A percentile compares a stretch with the other conserved stretches of the same genome.
Conservation (phyloP, 345 rosid species). For the Punica granatum region DNA sequence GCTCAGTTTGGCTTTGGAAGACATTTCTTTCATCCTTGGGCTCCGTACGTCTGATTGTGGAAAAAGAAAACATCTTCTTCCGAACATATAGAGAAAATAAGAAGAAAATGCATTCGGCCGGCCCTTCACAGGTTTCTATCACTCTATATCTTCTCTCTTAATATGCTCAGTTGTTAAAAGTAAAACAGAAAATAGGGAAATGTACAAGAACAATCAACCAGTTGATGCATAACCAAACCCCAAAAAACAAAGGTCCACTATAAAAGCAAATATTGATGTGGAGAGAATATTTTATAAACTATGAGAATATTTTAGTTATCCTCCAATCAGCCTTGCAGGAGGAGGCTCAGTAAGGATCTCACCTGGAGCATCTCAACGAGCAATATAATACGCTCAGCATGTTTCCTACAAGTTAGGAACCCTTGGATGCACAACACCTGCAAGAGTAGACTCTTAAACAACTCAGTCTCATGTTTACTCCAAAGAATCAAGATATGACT, state of each 20-base stretch:
- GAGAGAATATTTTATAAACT: background rate
- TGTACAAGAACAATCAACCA: background rate
- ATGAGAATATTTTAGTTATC: background rate
- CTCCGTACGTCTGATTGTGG: no score
- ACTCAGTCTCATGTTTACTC: background rate
- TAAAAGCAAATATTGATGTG: background rate
- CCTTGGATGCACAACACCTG: slow-evolving; percentile 99
- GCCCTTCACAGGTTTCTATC: no score
- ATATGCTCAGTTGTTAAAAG: background rate
- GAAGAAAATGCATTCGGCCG: no score
- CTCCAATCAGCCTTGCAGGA: background rate
- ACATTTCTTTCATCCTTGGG: background rate
- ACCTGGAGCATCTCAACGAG: slow-evolving; percentile 99
- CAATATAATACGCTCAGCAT: slow-evolving; percentile 91
- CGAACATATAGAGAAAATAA: background rate
- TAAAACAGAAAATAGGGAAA: background rate
- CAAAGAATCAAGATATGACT: slow-evolving; percentile 1
- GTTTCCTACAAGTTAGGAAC: slow-evolving; percentile 94
- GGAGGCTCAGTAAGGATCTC: slow-evolving; percentile 1
- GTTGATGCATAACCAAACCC: background rate
- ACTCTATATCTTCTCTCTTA: background rate
- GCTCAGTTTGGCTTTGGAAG: background rate
- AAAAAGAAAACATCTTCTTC: background rate
- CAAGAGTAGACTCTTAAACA: slow-evolving; percentile 4
- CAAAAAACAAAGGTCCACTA: background rate